These are phyloP conservation scores for Phytophthora capsici DNA, from an alignment of 352 stramenopile species.

Conservation along the genomic window DNA sequence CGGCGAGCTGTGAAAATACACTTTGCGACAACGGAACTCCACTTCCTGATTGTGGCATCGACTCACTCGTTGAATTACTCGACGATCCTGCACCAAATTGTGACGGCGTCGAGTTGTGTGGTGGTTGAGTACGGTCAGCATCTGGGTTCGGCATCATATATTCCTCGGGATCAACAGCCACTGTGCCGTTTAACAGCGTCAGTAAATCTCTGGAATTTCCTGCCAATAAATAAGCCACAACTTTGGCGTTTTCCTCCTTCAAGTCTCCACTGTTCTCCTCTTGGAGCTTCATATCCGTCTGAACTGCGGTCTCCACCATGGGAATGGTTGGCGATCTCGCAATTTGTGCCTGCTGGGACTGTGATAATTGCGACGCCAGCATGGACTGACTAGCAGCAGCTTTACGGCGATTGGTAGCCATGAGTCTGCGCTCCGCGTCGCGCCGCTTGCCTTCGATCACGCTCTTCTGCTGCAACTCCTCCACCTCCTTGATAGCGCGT, in stretches of 20 bases:
- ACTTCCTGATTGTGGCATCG: conserved; percentile 30
- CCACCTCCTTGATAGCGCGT: conserved; percentile 50
- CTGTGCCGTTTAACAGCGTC: conserved; percentile 37
- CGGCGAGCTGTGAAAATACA: conserved; percentile 63
- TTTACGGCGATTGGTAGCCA: conserved; percentile 71
- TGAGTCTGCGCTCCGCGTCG: conserved; percentile 69
- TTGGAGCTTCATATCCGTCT: conserved; percentile 34
- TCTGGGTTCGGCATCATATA: conserved; percentile 7
- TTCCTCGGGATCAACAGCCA: background rate
- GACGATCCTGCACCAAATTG: conserved; percentile 32
- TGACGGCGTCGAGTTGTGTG: conserved; percentile 24
- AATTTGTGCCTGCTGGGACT: conserved; percentile 26
- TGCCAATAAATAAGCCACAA: conserved; percentile 53
- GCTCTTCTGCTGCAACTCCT: conserved; percentile 67
- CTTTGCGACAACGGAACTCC: conserved; percentile 53
- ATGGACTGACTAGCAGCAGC: conserved; percentile 57
- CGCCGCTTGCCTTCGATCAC: conserved; percentile 67
- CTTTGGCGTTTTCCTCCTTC: conserved; percentile 44
- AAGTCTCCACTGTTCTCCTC: conserved; percentile 11
- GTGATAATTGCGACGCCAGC: conserved; percentile 20
- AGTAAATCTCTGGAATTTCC: conserved; percentile 39
- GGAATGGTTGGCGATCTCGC: conserved; percentile 12
- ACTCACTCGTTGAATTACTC: conserved; percentile 30
- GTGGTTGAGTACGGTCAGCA: conserved; percentile 22
- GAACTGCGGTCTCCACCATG: conserved; percentile 43